Conservation (phyloP, 768 basidiomycete genomes). For the Nevesoporus exiguus region DNA sequence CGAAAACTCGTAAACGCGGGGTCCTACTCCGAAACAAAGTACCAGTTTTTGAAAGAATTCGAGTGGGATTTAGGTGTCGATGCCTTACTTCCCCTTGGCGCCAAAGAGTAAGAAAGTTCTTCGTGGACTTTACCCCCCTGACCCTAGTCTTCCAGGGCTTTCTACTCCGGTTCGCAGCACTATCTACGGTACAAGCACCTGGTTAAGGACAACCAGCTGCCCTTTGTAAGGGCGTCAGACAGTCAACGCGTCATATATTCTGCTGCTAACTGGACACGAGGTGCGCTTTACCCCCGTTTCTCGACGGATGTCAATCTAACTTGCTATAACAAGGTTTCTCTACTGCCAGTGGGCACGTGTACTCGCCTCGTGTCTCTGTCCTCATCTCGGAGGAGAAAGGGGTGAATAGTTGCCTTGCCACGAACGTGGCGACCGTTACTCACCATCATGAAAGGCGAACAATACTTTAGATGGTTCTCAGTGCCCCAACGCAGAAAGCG, state of each 20-base stretch:
- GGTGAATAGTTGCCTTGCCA: slow-evolving; percentile 34
- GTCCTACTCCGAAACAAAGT: slow-evolving; percentile 40
- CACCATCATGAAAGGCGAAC: slow-evolving; percentile 41
- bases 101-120: slow-evolving; percentile 47
- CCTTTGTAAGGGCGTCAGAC: slow-evolving; percentile 52
- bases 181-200: slow-evolving; percentile 54
- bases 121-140: background rate
- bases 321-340: slow-evolving; percentile 50
- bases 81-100: slow-evolving; percentile 67
- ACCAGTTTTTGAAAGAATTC: slow-evolving; percentile 59
- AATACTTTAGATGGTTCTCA: slow-evolving; percentile 64
- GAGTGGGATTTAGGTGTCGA: slow-evolving; percentile 54
- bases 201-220: slow-evolving; percentile 41
- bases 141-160: slow-evolving; percentile 35
- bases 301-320: background rate
- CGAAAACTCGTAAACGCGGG: slow-evolving; percentile 49
- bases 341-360: slow-evolving; percentile 43
- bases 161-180: slow-evolving; percentile 48
- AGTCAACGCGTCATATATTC: slow-evolving; percentile 60
- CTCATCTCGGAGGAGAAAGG: slow-evolving; percentile 45
- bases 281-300: slow-evolving; percentile 28
- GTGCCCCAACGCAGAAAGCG: slow-evolving; percentile 55
- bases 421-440: background rate
- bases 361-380: slow-evolving; percentile 50
- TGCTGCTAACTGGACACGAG: slow-evolving; percentile 67